Conservation (phyloP, 1,284 basidiomycete species). For the Porogramme epimiltina region DNA sequence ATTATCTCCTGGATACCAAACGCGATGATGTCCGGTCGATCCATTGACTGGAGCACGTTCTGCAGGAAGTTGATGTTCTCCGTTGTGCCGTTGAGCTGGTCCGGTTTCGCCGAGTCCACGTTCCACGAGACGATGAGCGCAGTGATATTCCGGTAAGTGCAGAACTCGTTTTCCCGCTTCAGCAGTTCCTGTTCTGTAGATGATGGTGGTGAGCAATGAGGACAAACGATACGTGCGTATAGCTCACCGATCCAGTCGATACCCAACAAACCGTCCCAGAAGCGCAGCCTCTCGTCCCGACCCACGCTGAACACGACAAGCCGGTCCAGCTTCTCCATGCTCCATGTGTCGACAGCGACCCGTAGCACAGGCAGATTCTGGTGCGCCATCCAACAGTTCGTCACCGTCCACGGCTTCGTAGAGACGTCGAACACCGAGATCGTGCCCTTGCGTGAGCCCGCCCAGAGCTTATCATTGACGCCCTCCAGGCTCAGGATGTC, state of each 20-base stretch:
- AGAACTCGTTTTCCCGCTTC: constrained; percentile 78
- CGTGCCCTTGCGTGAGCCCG: constrained; percentile 78
- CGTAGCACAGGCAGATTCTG: constrained; percentile 74
- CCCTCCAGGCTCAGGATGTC: constrained; percentile 82
- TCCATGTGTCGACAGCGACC: constrained; percentile 73
- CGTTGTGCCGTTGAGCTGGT: constrained; percentile 59
- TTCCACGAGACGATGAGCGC: constrained; percentile 94
- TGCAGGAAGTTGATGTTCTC: constrained; percentile 76
- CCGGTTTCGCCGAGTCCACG: constrained; percentile 86
- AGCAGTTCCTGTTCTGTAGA: constrained; percentile 70
- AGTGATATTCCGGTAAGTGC: constrained; percentile 77
- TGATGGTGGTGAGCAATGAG: no score
- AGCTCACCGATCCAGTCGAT: constrained; percentile 83
- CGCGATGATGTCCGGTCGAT: constrained; percentile 84
- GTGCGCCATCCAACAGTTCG: constrained; percentile 92
- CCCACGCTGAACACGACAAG: constrained; percentile 81
- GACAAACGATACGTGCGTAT: constrained; percentile 15
- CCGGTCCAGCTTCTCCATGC: constrained; percentile 63
- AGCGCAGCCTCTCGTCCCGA: constrained; percentile 71
- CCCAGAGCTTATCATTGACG: constrained; percentile 84
- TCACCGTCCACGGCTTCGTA: constrained; percentile 78
- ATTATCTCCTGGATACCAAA: constrained; percentile 98
- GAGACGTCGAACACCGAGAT: constrained; percentile 84
- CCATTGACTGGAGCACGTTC: constrained; percentile 69
- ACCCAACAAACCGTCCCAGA: constrained; percentile 92